Conservation (phyloP, 2,329 filamentous ascomycete genomes). For the Pezicula rhizophila region DNA sequence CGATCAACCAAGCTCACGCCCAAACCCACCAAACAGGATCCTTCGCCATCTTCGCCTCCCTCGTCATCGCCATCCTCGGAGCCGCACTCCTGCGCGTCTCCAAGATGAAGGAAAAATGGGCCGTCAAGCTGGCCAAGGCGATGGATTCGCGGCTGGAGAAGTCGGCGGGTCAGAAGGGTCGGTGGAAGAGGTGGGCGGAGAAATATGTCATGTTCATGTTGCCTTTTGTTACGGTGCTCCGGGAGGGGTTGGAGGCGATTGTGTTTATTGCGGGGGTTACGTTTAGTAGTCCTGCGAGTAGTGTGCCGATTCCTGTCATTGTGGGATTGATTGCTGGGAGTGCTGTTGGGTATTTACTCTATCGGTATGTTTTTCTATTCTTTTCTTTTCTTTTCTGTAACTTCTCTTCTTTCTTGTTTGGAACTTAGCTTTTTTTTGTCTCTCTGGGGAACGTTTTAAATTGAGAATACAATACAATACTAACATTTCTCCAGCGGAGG, state of each 20-base stretch:
- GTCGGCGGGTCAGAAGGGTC: conserved; percentile 29
- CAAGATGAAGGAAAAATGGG: conserved; percentile 79
- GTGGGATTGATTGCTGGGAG: conserved; percentile 61
- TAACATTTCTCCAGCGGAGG: conserved; percentile 39
- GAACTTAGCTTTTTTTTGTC: no score
- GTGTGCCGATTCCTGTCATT: conserved; percentile 70
- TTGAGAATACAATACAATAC: not conserved
- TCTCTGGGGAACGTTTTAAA: no score
- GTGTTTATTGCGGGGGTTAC: conserved; percentile 79
- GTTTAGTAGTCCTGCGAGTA: conserved; percentile 62
- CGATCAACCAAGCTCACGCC: no score
- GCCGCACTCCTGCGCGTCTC: conserved; percentile 70
- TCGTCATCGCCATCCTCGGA: conserved; percentile 78
- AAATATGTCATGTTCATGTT: conserved; percentile 80
- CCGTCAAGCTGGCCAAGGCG: conserved; percentile 67
- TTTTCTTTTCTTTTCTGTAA: not conserved
- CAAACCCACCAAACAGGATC: conserved; percentile 46
- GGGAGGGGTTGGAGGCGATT: conserved; percentile 77
- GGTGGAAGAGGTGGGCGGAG: conserved; percentile 53
- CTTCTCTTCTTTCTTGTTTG: not conserved
- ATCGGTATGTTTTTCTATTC: conserved; percentile 29
- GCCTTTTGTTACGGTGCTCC: conserved; percentile 75
- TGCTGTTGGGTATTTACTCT: conserved; percentile 65
- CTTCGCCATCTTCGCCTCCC: conserved; percentile 63
- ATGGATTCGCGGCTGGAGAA: conserved; percentile 44